Conservation (phyloP, 2,329 filamentous ascomycete genomes). For the Sporothrix sp. region DNA sequence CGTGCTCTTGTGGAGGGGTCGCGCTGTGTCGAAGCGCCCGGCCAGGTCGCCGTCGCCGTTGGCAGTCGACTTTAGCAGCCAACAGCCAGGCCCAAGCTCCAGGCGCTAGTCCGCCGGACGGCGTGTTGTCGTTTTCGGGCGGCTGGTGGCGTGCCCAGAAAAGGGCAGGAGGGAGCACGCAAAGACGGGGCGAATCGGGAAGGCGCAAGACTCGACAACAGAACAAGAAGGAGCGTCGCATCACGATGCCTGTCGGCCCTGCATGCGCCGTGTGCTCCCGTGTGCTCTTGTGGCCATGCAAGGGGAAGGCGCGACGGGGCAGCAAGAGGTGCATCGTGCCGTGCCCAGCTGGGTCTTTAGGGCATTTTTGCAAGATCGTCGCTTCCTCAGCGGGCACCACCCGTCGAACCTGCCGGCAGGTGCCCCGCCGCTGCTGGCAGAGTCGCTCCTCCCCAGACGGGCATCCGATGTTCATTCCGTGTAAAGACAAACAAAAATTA, state of each 20-base stretch:
- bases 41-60: no score
- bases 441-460: background rate
- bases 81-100: background rate
- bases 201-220: background rate
- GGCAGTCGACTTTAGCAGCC: background rate
- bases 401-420: background rate
- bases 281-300: background rate
- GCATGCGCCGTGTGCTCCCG: background rate
- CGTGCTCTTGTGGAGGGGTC: no score
- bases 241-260: background rate
- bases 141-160: background rate
- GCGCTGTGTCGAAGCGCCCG: background rate
- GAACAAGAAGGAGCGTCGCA: no score
- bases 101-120: background rate
- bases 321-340: background rate
- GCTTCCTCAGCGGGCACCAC: background rate
- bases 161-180: background rate
- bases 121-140: background rate
- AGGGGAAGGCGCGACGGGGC: slow-evolving; percentile 1
- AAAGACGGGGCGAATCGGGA: background rate
- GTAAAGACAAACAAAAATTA: no score
- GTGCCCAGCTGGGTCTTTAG: background rate
- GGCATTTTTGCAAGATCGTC: background rate
- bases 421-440: background rate
- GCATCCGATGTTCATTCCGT: background rate